These are phyloP conservation scores for Vaccinium myrtillus DNA, from an alignment of 148 eudicot genomes.

Conservation along the genomic window DNA sequence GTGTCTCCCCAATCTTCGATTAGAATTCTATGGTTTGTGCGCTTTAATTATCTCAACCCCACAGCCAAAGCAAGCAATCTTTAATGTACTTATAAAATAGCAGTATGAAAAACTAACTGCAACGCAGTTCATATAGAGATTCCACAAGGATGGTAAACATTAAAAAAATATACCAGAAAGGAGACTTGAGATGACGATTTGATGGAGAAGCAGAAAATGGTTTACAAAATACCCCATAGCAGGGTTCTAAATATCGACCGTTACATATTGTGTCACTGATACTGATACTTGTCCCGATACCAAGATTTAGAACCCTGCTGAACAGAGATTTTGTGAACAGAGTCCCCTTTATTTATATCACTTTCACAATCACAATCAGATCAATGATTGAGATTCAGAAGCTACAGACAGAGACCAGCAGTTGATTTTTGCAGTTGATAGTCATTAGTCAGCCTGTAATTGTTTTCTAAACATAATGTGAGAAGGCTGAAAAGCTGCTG, in stretches of 20 bases:
- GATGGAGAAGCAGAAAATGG: neutral
- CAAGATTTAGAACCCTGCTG: neutral
- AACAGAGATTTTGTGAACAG: neutral
- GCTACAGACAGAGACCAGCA: neutral
- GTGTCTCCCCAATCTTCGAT: neutral
- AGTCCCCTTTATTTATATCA: neutral
- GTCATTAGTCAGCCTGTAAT: neutral
- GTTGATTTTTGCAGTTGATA: neutral
- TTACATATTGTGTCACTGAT: neutral
- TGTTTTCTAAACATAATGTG: neutral
- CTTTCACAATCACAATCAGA: neutral
- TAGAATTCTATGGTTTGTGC: constrained; percentile 2
- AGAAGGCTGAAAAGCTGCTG: neutral
- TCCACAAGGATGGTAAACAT: neutral
- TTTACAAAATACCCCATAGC: neutral
- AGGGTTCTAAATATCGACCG: neutral
- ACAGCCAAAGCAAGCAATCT: neutral
- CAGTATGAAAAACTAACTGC: neutral
- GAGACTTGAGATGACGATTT: neutral
- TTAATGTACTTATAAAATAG: neutral
- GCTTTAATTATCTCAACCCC: neutral
- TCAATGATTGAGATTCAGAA: neutral
- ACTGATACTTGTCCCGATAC: neutral
- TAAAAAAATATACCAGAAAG: constrained; percentile 10
- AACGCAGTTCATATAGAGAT: neutral